Conservation (phyloP, 139 green algal genomes). For the Pseudopediastrum boryanum region DNA sequence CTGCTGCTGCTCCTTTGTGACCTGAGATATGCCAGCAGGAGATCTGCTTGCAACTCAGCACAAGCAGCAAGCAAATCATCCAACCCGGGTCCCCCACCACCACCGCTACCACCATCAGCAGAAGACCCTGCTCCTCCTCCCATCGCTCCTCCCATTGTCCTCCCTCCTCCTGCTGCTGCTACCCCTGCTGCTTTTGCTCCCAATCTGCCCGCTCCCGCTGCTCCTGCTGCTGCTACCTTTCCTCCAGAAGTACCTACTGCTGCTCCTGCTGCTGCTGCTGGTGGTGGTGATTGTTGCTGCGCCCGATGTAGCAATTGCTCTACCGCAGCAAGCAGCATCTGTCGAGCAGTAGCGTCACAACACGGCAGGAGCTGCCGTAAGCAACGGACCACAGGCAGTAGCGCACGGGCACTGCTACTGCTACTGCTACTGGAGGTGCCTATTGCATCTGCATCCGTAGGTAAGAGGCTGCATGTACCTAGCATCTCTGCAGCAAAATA, state of each 20-base stretch:
- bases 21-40: no score
- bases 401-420: no score
- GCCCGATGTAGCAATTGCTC: conserved; percentile 4
- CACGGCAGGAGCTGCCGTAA: no score
- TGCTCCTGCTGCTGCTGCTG: conserved; percentile 4
- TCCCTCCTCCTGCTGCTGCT: not conserved
- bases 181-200: not conserved
- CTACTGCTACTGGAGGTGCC: conserved; percentile 40
- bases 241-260: not conserved
- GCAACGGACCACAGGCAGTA: conserved; percentile 44
- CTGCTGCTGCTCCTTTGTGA: no score
- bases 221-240: not conserved
- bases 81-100: no score
- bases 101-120: conserved; percentile 20
- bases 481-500: no score
- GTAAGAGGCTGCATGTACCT: conserved; percentile 11
- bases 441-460: conserved; percentile 47
- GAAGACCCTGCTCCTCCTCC: not conserved
- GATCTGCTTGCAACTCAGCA: no score
- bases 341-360: conserved; percentile 26
- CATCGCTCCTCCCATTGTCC: not conserved
- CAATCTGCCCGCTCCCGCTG: not conserved
- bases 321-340: conserved; percentile 22
- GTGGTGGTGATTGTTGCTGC: not conserved
- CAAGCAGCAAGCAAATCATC: no score